Percentiles rank a stretch among this genome's conserved stretches.
Evolutionary conservation across 2,329 filamentous ascomycete genomes (phyloP).

Genomic region (Neoascochyta sp.): DNA sequence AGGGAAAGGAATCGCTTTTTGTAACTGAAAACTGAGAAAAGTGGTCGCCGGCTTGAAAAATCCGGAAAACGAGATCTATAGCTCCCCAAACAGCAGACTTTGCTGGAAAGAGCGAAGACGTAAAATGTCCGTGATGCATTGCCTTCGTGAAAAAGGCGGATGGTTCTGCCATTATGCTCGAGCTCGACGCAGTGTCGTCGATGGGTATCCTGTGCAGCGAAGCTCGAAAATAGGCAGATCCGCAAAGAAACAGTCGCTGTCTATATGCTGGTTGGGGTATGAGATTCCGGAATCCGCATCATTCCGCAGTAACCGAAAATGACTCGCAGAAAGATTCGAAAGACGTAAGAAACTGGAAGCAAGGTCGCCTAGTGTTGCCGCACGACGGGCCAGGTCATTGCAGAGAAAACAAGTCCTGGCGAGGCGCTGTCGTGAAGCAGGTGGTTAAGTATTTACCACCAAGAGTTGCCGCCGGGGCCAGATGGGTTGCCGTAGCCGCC

Average conservation of each 20-base stretch:
- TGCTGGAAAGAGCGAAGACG: slow-evolving; percentile 36
- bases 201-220: slow-evolving; percentile 39
- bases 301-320: slow-evolving; percentile 33
- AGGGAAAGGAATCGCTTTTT: slow-evolving; percentile 42
- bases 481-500: slow-evolving; percentile 67
- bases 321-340: slow-evolving; percentile 32
- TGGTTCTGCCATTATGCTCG: slow-evolving; percentile 37
- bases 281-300: slow-evolving; percentile 43
- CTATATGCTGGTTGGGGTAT: slow-evolving; percentile 51
- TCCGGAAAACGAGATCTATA: slow-evolving; percentile 42
- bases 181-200: slow-evolving; percentile 36
- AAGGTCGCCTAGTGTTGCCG: slow-evolving; percentile 13
- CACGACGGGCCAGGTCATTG: slow-evolving; percentile 24
- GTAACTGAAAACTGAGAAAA: slow-evolving; percentile 29
- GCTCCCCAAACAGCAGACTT: slow-evolving; percentile 41
- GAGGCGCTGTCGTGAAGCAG: slow-evolving; percentile 24
- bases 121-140: slow-evolving; percentile 41
- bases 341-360: slow-evolving; percentile 25
- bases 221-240: slow-evolving; percentile 41
- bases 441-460: slow-evolving; percentile 54
- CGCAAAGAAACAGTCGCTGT: slow-evolving; percentile 48
- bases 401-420: slow-evolving; percentile 21
- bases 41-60: slow-evolving; percentile 35
- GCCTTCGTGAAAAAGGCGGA: slow-evolving; percentile 27
- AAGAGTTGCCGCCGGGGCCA: slow-evolving; percentile 61